Conservation (phyloP, 2,329 filamentous ascomycete species). For the Cytospora paraplurivora region DNA sequence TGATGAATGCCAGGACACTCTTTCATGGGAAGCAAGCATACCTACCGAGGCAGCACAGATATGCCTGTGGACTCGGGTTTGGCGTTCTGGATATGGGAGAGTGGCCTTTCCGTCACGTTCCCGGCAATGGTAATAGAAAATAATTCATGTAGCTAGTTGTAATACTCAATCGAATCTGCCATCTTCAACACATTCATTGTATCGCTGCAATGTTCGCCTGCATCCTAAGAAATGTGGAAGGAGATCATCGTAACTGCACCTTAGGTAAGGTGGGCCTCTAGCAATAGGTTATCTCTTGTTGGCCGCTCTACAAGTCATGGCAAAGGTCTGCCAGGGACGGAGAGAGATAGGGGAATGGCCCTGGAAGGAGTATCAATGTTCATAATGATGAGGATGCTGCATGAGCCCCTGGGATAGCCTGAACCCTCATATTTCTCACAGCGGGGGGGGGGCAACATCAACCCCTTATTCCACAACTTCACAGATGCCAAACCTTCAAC, state of each 20-base stretch:
- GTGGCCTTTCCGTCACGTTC: neutral
- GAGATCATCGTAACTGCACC: too few relatives aligned
- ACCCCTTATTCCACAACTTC: too few relatives aligned
- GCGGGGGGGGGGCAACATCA: too few relatives aligned
- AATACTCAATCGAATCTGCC: neutral
- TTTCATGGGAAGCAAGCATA: neutral
- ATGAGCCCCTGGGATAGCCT: too few relatives aligned
- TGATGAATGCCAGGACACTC: neutral
- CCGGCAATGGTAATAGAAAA: neutral
- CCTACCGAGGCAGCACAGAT: too few relatives aligned
- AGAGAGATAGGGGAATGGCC: neutral
- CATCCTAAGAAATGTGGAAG: too few relatives aligned
- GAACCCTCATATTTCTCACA: too few relatives aligned
- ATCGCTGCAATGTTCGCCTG: too few relatives aligned
- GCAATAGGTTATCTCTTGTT: neutral
- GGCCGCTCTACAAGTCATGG: neutral
- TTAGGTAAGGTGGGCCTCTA: too few relatives aligned
- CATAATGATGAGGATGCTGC: too few relatives aligned
- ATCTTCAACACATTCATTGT: neutral
- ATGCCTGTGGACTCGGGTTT: neutral
- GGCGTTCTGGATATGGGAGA: neutral
- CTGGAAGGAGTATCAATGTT: too few relatives aligned
- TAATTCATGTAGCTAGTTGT: neutral
- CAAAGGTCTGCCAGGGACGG: conserved; percentile 22
- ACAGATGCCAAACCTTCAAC: too few relatives aligned